phyloP scores from a whole-genome alignment of 306 rosid species.

The Chamaecrista fasciculata region DNA sequence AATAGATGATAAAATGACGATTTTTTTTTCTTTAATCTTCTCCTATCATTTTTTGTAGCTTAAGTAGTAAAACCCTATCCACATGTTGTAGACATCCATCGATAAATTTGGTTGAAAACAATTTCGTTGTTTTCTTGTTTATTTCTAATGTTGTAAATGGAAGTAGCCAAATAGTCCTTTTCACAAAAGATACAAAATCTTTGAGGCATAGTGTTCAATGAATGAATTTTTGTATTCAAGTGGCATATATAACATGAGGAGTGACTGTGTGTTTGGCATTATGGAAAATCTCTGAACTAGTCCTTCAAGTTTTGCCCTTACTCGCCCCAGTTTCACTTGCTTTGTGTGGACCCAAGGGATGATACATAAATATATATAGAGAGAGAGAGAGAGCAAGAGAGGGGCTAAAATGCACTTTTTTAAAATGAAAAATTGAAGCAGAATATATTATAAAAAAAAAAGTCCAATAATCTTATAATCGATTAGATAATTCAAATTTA shows the following conservation, averaged over 20 bases:
- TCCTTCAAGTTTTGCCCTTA: background rate
- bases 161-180: background rate
- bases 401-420: too few relatives aligned
- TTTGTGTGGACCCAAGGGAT: conserved; percentile 7
- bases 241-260: background rate
- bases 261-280: background rate
- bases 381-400: too few relatives aligned
- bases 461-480: too few relatives aligned
- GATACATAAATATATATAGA: too few relatives aligned
- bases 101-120: too few relatives aligned
- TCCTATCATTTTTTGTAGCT: too few relatives aligned
- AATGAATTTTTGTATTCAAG: background rate
- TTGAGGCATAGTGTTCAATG: background rate
- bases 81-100: background rate
- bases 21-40: too few relatives aligned
- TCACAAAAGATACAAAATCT: conserved; percentile 5
- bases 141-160: background rate
- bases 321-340: background rate
- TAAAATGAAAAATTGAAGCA: too few relatives aligned
- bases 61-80: background rate
- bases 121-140: conserved; percentile 14
- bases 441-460: too few relatives aligned
- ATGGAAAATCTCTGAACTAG: conserved; percentile 13
- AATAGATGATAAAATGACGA: too few relatives aligned
- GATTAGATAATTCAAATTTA: too few relatives aligned